Evolutionary conservation across 176 grass and related monocot genomes (phyloP), one percentile per base, ranked within the genome.

Genomic region (Musa troglodytarum): DNA sequence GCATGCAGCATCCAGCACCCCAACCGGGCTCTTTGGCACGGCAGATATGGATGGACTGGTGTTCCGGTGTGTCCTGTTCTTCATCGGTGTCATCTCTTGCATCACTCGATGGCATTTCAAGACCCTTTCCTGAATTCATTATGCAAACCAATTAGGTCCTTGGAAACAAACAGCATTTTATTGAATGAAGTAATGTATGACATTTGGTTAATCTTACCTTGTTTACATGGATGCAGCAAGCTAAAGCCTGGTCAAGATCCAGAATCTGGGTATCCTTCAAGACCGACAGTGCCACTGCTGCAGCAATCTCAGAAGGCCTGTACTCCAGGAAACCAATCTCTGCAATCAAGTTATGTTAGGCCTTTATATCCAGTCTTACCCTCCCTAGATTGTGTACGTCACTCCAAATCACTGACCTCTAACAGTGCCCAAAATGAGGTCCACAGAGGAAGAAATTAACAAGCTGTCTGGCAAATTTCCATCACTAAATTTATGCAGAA

Each of bases 271-370:
- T 83, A 29, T 86, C 83, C 82, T 25, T 79, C 63, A 90, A 54
- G 13, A 24, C 65, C 24, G 83, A 87, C 52, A 92, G 25, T 19
- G 64, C 90, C 14, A 70, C 90, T 10, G 87, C 77, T 1, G 83
- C 90, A 69, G 93, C 90, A 73, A 93, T 88, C 82, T 90, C 93
- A 76, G 93, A 97, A 81, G 89, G 90, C 74, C 68, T 83, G 79
- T 90, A 97, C 75, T 79, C 53, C n/a, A 97, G 65, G 85, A 93
- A 97, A 63, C 77, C 77, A 24, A 73, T 74, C 49, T 78, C 93
- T 97, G 86, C 23, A 88, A 77, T 28, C 65, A 11, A 58, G 62
- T 79, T 78, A 61, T 49, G 24, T 52, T 49, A 69, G 53, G 17
- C 20, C 25, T 24, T 25, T 20, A 23, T 19, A 55, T 51, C 71